Conservation (phyloP, 2,329 filamentous ascomycete genomes). For the Aspergillaceae sp. region DNA sequence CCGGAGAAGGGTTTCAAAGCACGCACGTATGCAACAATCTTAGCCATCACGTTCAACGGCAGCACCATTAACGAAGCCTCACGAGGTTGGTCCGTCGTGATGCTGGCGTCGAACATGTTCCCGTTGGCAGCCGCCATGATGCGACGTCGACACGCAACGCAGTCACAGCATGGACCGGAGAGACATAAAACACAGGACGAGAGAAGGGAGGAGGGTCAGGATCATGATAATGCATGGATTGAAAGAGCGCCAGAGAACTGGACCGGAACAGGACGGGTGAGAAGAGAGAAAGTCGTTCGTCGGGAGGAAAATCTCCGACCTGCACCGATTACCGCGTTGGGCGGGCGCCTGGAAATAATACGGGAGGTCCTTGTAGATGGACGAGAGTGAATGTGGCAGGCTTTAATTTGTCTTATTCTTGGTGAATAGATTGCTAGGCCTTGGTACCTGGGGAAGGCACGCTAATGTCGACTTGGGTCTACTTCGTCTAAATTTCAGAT, state of each 20-base stretch:
- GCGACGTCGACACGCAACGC: constrained; percentile 20
- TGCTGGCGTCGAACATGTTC: constrained; percentile 35
- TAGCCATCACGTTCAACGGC: constrained; percentile 51
- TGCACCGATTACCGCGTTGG: not conserved
- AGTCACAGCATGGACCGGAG: constrained; percentile 20
- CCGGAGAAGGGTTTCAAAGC: not conserved
- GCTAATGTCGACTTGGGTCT: too few relatives aligned
- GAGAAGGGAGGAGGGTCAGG: not conserved
- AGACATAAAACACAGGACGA: not conserved
- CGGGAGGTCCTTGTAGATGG: too few relatives aligned
- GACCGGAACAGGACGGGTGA: constrained; percentile 1
- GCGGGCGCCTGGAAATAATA: too few relatives aligned
- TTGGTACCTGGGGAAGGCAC: too few relatives aligned
- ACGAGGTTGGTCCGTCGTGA: constrained; percentile 21
- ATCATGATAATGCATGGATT: not conserved
- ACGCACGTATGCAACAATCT: constrained; percentile 48
- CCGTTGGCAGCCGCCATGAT: constrained; percentile 35
- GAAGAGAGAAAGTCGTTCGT: not conserved
- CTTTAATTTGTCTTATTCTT: too few relatives aligned
- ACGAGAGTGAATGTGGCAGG: too few relatives aligned
- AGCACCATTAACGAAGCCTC: constrained; percentile 33
- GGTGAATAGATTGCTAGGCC: too few relatives aligned
- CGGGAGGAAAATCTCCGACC: not conserved
- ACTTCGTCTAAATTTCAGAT: not conserved
- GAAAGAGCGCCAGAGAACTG: not conserved